Evolutionary conservation across 441 rosid genomes (phyloP).

Genomic region (Capsella rubella): DNA sequence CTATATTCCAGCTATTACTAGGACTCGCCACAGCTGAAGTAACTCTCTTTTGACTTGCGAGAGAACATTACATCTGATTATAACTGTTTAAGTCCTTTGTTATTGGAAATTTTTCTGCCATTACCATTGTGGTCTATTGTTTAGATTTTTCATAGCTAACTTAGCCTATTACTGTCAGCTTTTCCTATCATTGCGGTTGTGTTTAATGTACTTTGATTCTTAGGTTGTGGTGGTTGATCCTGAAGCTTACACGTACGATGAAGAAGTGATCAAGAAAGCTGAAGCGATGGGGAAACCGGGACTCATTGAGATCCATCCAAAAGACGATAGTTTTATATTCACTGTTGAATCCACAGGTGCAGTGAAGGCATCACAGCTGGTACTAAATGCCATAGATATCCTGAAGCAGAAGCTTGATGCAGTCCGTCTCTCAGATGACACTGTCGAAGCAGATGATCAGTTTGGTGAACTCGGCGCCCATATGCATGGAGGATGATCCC

Average conservation of each 20-base stretch:
- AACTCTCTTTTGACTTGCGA: not conserved
- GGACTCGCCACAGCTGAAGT: not conserved
- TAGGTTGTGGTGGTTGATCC: conserved; percentile 84
- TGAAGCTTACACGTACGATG: conserved; percentile 90
- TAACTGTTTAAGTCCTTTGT: not conserved
- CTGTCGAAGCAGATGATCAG: conserved; percentile 95
- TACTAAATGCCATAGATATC: conserved; percentile 85
- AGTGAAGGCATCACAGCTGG: conserved; percentile 83
- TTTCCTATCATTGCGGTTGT: not conserved
- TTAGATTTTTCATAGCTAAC: not conserved
- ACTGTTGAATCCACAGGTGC: conserved; percentile 94
- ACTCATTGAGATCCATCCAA: conserved; percentile 80
- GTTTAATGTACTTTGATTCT: not conserved
- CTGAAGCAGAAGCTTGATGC: conserved; percentile 90
- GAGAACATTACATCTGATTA: not conserved
- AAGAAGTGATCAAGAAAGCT: conserved; percentile 87
- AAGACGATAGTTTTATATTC: conserved; percentile 89
- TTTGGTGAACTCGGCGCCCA: conserved; percentile 98
- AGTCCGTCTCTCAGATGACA: conserved; percentile 87
- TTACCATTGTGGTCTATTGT: not conserved
- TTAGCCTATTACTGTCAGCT: not conserved
- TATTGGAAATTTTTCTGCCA: not conserved
- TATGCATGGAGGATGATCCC: conserved; percentile 85
- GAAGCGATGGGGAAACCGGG: conserved; percentile 93
- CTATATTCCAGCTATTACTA: not conserved